Percentiles rank a stretch among this genome's conserved stretches.
phyloP scores from a whole-genome alignment of 2,329 filamentous ascomycete species.

The Xylariomycetidae sp. region DNA sequence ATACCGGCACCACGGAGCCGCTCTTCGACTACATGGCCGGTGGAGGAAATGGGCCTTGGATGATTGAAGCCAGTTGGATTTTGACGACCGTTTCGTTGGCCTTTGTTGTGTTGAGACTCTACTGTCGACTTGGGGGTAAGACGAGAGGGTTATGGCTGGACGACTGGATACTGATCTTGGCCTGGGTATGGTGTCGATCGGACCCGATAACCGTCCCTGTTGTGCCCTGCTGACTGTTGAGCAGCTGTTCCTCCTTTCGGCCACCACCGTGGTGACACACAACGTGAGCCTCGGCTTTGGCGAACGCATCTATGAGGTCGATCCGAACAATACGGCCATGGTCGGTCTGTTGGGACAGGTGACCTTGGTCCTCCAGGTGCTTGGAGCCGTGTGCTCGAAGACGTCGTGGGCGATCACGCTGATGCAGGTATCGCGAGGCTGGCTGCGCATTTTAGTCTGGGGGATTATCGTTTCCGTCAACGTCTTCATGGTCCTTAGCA shows the following conservation, averaged over 20 bases:
- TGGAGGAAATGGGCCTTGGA: background rate
- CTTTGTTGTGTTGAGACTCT: background rate
- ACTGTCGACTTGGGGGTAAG: background rate
- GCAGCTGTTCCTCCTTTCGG: background rate
- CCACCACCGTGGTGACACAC: background rate
- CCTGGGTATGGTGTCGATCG: background rate
- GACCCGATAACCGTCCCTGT: background rate
- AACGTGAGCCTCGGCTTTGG: background rate
- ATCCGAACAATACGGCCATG: background rate
- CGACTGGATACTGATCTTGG: background rate
- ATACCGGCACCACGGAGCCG: too few species aligned
- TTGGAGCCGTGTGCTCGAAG: constrained; percentile 1
- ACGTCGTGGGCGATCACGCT: background rate
- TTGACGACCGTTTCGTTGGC: background rate
- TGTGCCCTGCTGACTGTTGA: background rate
- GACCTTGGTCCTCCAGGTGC: background rate
- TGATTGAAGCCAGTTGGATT: background rate
- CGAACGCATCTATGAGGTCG: background rate
- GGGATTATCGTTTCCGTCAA: background rate
- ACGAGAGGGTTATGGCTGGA: background rate
- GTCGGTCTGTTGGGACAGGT: background rate
- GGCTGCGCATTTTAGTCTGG: background rate
- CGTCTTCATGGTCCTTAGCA: background rate
- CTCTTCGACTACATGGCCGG: too few species aligned
- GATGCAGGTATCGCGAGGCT: background rate